phyloP scores from a whole-genome alignment of 2,329 filamentous ascomycete species.

The Raffaelea arxii region DNA sequence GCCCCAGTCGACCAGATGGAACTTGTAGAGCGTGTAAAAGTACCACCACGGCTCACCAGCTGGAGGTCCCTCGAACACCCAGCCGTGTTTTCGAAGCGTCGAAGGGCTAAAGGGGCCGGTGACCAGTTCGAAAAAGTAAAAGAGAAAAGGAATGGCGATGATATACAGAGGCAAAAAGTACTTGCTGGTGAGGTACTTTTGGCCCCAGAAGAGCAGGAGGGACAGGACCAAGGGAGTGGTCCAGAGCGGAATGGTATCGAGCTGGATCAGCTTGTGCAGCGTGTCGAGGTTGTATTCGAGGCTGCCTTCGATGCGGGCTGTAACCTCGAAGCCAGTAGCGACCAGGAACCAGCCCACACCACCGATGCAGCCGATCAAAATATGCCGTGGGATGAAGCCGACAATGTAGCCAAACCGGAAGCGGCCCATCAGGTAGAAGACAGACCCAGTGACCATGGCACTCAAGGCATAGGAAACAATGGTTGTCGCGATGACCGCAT shows the following conservation, averaged over 20 bases:
- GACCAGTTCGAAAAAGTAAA: constrained; percentile 67
- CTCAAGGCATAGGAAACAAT: constrained; percentile 87
- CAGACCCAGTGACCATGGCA: constrained; percentile 78
- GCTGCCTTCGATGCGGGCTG: constrained; percentile 75
- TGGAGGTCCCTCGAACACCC: constrained; percentile 84
- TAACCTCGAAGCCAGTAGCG: constrained; percentile 87
- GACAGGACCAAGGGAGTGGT: constrained; percentile 68
- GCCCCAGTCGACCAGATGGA: constrained; percentile 70
- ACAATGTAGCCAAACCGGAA: constrained; percentile 87
- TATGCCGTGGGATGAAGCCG: constrained; percentile 93
- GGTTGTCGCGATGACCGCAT: constrained; percentile 86
- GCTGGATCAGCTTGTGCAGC: constrained; percentile 60
- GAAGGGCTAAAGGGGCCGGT: constrained; percentile 59
- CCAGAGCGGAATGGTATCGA: constrained; percentile 76
- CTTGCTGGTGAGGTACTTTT: constrained; percentile 68
- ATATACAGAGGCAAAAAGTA: constrained; percentile 85
- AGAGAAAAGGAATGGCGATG: constrained; percentile 62
- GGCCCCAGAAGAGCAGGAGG: constrained; percentile 63
- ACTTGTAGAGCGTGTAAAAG: constrained; percentile 92
- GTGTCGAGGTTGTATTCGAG: constrained; percentile 74
- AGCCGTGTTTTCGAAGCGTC: constrained; percentile 62
- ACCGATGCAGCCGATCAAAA: constrained; percentile 93
- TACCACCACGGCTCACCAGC: constrained; percentile 90
- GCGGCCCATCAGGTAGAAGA: constrained; percentile 84
- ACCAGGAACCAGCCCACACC: constrained; percentile 94